These are phyloP conservation scores for Earliella scabrosa DNA, from an alignment of 1,284 basidiomycete species.

Conservation along the genomic window DNA sequence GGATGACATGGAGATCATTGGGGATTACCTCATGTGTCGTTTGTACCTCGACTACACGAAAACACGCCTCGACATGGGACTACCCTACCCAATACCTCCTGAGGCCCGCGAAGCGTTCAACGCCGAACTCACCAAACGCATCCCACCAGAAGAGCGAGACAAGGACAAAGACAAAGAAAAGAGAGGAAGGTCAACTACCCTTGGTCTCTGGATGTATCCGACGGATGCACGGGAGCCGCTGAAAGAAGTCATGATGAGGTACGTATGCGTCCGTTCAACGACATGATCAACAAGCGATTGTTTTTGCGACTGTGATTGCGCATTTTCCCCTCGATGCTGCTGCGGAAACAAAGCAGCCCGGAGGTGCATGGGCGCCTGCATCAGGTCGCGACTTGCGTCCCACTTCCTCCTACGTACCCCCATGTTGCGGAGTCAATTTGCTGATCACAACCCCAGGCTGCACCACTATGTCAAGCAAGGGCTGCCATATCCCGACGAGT, in stretches of 20 bases:
- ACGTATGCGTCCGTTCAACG: constrained; percentile 5
- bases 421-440: no score
- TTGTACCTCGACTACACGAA: constrained; percentile 73
- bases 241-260: constrained; percentile 71
- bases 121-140: constrained; percentile 30
- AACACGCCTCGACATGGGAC: constrained; percentile 47
- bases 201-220: constrained; percentile 83
- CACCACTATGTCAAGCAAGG: constrained; percentile 68
- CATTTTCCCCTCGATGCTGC: not conserved
- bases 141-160: constrained; percentile 24
- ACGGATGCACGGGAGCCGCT: constrained; percentile 73
- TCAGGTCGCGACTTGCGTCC: no score
- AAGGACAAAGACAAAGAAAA: constrained; percentile 37
- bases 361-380: no score
- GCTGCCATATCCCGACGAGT: constrained; percentile 69
- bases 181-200: constrained; percentile 61
- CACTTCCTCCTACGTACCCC: no score
- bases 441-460: constrained; percentile 44
- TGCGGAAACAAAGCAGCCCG: not conserved
- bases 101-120: constrained; percentile 30
- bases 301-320: no score
- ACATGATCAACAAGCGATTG: no score
- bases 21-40: constrained; percentile 75
- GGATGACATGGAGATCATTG: constrained; percentile 72
- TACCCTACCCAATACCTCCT: constrained; percentile 34